These are phyloP conservation scores for Diutina siamensis DNA, from an alignment of 1,139 yeast genomes.

Conservation along the genomic window DNA sequence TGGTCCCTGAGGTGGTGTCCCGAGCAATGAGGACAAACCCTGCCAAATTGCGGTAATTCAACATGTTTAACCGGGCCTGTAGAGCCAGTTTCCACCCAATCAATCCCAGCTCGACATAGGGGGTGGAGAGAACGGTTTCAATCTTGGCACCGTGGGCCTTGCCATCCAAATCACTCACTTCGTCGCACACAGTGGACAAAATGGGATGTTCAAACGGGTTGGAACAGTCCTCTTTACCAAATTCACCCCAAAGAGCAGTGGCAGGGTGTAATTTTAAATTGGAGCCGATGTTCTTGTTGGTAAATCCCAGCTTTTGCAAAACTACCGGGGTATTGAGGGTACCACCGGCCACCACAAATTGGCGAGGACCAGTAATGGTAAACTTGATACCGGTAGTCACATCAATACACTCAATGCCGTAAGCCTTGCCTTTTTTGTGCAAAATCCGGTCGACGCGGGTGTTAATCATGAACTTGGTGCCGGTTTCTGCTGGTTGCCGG, in stretches of 20 bases:
- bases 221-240: constrained; percentile 28
- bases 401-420: constrained; percentile 30
- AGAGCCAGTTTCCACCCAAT: constrained; percentile 35
- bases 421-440: constrained; percentile 32
- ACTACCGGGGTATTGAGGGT: constrained; percentile 41
- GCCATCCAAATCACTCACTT: constrained; percentile 43
- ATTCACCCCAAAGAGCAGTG: constrained; percentile 15
- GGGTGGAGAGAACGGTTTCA: constrained; percentile 40
- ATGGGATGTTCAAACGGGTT: constrained; percentile 34
- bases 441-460: constrained; percentile 30
- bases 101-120: constrained; percentile 26
- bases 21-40: constrained; percentile 38
- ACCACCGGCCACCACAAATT: constrained; percentile 39
- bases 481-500: constrained; percentile 36
- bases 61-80: constrained; percentile 21
- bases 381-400: constrained; percentile 19
- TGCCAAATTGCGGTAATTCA: constrained; percentile 29
- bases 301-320: constrained; percentile 41
- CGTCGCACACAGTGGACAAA: constrained; percentile 40
- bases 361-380: constrained; percentile 34
- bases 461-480: constrained; percentile 38
- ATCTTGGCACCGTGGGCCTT: constrained; percentile 46
- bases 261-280: constrained; percentile 48
- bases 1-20: constrained; percentile 34
- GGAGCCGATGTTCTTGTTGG: constrained; percentile 40